phyloP scores from a whole-genome alignment of 2,329 filamentous ascomycete genomes.

The Cladosporium sp. region DNA sequence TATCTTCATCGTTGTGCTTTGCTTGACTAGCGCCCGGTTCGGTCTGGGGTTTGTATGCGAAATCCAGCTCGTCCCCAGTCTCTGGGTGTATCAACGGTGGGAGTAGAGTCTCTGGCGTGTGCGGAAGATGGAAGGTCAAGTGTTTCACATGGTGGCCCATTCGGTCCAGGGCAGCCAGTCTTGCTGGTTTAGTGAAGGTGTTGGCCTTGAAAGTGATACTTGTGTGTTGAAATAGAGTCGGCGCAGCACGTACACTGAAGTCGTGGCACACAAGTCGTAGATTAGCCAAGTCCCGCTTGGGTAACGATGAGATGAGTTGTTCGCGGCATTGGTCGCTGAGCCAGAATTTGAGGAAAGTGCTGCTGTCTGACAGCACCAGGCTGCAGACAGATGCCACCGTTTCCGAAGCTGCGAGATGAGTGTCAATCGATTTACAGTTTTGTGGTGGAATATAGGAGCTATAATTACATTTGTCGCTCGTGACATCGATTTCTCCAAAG shows the following conservation, averaged over 20 bases:
- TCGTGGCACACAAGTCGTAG: slow-evolving; percentile 66
- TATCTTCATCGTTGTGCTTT: slow-evolving; percentile 74
- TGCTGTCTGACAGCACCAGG: slow-evolving; percentile 46
- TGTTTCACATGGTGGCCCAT: slow-evolving; percentile 76
- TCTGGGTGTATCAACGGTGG: slow-evolving; percentile 76
- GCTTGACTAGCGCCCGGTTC: slow-evolving; percentile 54
- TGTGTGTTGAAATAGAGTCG: slow-evolving; percentile 64
- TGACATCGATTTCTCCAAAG: slow-evolving; percentile 48
- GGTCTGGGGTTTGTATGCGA: slow-evolving; percentile 74
- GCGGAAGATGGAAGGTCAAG: slow-evolving; percentile 72
- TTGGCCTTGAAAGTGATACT: slow-evolving; percentile 67
- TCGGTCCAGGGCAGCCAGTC: slow-evolving; percentile 68
- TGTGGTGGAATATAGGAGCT: slow-evolving; percentile 12
- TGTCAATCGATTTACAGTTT: not conserved
- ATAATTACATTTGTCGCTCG: slow-evolving; percentile 34
- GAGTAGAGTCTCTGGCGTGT: slow-evolving; percentile 73
- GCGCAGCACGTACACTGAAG: slow-evolving; percentile 66
- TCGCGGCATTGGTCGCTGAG: slow-evolving; percentile 45
- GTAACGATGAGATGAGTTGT: slow-evolving; percentile 39
- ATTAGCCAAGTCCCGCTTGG: slow-evolving; percentile 39
- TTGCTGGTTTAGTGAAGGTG: slow-evolving; percentile 69
- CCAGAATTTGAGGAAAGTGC: slow-evolving; percentile 48
- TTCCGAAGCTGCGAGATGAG: slow-evolving; percentile 36
- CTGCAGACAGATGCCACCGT: slow-evolving; percentile 47
- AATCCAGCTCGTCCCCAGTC: slow-evolving; percentile 72